Percentiles rank a stretch among this genome's conserved stretches.
These are phyloP conservation scores for Komagataella pseudopastoris DNA, from an alignment of 805 yeast genomes.

Conservation along the genomic window DNA sequence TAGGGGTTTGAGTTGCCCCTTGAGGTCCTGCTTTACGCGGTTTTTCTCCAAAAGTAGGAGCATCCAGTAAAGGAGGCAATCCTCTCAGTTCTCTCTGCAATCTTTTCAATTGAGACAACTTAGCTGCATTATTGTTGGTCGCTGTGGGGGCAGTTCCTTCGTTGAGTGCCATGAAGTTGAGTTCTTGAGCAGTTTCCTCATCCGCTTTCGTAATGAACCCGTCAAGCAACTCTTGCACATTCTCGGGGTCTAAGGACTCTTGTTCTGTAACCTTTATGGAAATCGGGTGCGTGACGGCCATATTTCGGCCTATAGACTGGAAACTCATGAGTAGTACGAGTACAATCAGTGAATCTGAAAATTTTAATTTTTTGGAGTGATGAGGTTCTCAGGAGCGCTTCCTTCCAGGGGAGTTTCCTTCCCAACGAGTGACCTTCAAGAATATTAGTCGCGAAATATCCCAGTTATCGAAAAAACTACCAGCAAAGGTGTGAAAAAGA, in stretches of 20 bases:
- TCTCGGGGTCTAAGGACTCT: slow-evolving; percentile 7
- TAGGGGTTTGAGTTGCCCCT: background rate
- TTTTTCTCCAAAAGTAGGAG: background rate
- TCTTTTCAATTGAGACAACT: slow-evolving; percentile 19
- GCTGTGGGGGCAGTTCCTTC: slow-evolving; percentile 4
- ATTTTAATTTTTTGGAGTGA: background rate
- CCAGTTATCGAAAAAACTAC: background rate
- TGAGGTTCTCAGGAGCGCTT: background rate
- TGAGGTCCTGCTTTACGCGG: slow-evolving; percentile 7
- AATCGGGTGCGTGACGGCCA: slow-evolving; percentile 35
- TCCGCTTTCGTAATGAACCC: slow-evolving; percentile 13
- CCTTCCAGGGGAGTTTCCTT: background rate
- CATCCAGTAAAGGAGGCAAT: slow-evolving; percentile 17
- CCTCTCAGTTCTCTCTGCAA: slow-evolving; percentile 23
- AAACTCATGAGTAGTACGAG: background rate
- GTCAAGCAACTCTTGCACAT: slow-evolving; percentile 12
- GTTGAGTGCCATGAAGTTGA: slow-evolving; percentile 2
- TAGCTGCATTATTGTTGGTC: slow-evolving; percentile 14
- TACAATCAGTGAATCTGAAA: background rate
- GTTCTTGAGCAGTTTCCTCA: slow-evolving; percentile 3
- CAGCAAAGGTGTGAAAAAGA: background rate
- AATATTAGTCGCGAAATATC: background rate
- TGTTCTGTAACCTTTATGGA: slow-evolving; percentile 17
- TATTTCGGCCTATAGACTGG: slow-evolving; percentile 7
- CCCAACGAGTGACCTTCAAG: background rate